Evolutionary conservation across 768 basidiomycete species (phyloP), one percentile per base, ranked within the genome.

Genomic region (Suillus hirtellus): DNA sequence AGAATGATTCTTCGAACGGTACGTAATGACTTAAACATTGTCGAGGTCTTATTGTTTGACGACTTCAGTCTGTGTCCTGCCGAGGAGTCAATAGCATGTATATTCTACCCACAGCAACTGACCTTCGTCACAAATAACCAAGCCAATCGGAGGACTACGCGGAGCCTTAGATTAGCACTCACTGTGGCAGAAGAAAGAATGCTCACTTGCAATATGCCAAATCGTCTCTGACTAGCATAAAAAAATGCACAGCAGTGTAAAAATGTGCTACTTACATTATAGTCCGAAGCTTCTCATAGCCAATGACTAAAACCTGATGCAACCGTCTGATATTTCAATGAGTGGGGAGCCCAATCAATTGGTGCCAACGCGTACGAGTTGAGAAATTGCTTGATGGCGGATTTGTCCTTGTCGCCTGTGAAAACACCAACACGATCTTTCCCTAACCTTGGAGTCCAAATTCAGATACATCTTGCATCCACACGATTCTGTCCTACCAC

Each of bases 51-150:
- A 69, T 89, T 93, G 66, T 88, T 91, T 5, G 93, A 88, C 11
- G 95, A 95, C 71, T 98, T 99, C 27, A 99, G 80, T 34, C 96
- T 82, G 74, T 99, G 97, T 3, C 93, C 94, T 92, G 58, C 53
- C 34, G 53, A n/a, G 21, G 44, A 6, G 65, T 60, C 35, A 47
- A 34, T 43, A 24, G 40, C n/a, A 21, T 53, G 42, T 27, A 21
- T 31, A 44, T 44, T 1, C 0, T 27, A 6, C 5, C 5, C 44
- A 10, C 5, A 46, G 15, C 14, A 8, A 59, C 73, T 17, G 34
- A 84, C 95, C 96, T 84, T 99, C 97, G 71, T 99, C 97, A 68
- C 96, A 99, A 24, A 99, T 81, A 65, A 99, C 90, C 4, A 99
- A 78, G 9, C 93, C 97, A 65, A 99, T 92, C 1, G 93, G 90